phyloP scores from a whole-genome alignment of 768 basidiomycete genomes.

The Termitomyces sp. region DNA sequence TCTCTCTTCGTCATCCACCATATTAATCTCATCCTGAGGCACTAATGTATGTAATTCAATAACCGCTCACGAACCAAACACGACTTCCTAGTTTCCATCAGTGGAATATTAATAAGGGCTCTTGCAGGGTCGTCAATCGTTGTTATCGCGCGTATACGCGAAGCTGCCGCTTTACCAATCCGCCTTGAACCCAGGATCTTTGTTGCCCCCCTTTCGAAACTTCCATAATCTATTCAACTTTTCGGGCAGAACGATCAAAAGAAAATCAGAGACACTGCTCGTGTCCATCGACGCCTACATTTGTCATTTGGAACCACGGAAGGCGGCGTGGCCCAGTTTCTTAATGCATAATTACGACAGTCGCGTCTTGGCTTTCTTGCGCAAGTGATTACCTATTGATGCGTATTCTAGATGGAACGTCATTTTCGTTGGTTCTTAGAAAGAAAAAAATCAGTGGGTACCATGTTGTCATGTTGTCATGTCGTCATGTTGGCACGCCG shows the following conservation, averaged over 20 bases:
- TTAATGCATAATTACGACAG: not conserved
- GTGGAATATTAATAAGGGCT: not conserved
- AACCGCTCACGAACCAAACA: not conserved
- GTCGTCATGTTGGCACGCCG: not conserved
- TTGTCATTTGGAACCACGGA: not conserved
- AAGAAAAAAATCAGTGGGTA: not conserved
- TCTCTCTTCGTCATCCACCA: not conserved
- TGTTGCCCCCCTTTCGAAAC: not conserved
- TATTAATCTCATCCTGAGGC: not conserved
- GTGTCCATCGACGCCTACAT: not conserved
- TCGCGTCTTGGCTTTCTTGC: not conserved
- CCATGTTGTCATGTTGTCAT: no score
- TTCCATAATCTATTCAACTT: not conserved
- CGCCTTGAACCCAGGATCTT: conserved; percentile 2
- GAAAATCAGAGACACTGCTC: not conserved
- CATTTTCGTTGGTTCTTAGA: not conserved
- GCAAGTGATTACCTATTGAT: not conserved
- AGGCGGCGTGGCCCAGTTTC: not conserved
- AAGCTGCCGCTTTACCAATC: not conserved
- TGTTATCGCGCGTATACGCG: not conserved
- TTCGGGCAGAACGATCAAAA: not conserved
- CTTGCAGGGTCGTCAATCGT: not conserved
- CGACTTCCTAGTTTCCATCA: not conserved
- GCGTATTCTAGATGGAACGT: not conserved
- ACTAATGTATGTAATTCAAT: not conserved